Evolutionary conservation across 2,329 filamentous ascomycete species (phyloP), one percentile per base, ranked within the genome.

Genomic region (Neurospora sp.): DNA sequence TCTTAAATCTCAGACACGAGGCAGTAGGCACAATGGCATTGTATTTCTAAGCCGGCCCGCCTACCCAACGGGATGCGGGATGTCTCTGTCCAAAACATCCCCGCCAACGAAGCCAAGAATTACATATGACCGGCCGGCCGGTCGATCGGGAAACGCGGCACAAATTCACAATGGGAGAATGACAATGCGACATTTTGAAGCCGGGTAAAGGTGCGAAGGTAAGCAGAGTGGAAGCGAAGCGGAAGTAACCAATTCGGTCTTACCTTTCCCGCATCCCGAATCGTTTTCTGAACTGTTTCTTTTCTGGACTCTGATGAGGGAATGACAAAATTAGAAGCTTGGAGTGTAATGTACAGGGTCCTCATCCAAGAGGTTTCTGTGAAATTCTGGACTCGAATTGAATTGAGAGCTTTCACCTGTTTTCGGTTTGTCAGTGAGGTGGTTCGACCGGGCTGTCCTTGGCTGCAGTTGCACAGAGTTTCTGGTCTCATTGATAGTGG

Each of bases 241-340:
- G 11, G 19, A 33, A 57, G 23, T 4, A 8, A 57, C 6, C 23
- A 66, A 66, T 71, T 75, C 28, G 69, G 52, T 8, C 11, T 52
- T 19, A 36, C 38, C 19, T 68, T 72, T 46, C 66, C 11, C 37
- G n/a, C 6, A 33, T 33, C 1, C 28, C 28, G 33, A 23, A 23
- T 6, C 6, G 33, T 6, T 36, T 36, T 36, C 8, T 36, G 33
- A 36, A 8, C 33, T 0, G 33, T 36, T 36, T 36, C 28, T 23
- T 40, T 62, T 17, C 6, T 6, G 15, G 15, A n/a, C 40, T n/a
- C 17, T 8, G 40, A 41, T 41, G 40, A 33, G 28, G 28, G 28
- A 33, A 33, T 33, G 4, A 1, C 4, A 33, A 33, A 33, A 33
- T 33, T 33, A 33, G 28, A 33, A 33, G 28, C 28, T 33, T 33